Conservation (phyloP, 1,284 basidiomycete species). For the Apiotrichum sp. region DNA sequence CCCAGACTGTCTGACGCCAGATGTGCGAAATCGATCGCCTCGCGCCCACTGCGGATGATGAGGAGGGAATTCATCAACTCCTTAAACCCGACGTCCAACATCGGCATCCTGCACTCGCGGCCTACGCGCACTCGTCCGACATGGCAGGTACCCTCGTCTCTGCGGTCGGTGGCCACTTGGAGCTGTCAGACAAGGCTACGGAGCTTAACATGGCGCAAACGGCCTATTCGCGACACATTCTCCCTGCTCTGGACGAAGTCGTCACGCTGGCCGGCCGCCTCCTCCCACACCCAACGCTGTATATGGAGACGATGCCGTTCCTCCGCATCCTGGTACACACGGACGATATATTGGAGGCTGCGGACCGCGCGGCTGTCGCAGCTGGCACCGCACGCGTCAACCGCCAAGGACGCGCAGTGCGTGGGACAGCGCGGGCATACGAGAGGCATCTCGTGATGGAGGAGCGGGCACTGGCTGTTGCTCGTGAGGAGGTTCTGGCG, state of each 20-base stretch:
- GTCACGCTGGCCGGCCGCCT: constrained; percentile 45
- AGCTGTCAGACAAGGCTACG: constrained; percentile 12
- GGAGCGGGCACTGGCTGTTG: constrained; percentile 10
- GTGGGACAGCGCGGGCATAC: constrained; percentile 15
- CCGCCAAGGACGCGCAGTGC: constrained; percentile 36
- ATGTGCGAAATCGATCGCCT: constrained; percentile 44
- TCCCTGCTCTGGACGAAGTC: constrained; percentile 49
- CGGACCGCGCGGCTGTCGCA: constrained; percentile 27
- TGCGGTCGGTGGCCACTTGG: constrained; percentile 1
- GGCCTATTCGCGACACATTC: constrained; percentile 32
- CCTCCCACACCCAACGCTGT: constrained; percentile 50
- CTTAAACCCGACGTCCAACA: constrained; percentile 42
- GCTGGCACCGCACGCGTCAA: constrained; percentile 32
- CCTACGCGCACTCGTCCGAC: constrained; percentile 16
- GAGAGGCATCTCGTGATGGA: constrained; percentile 17
- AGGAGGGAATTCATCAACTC: constrained; percentile 54
- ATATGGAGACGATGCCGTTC: constrained; percentile 66
- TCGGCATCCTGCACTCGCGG: constrained; percentile 18
- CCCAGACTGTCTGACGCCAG: constrained; percentile 25
- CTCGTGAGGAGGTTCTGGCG: neutral
- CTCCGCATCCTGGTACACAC: constrained; percentile 60
- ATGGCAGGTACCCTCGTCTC: constrained; percentile 38
- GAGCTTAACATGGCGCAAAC: constrained; percentile 17
- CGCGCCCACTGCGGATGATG: constrained; percentile 54
- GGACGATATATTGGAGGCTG: constrained; percentile 55